Base-by-base conservation (phyloP, 805 yeast species). In the Lachancea lanzarotensis region DNA sequence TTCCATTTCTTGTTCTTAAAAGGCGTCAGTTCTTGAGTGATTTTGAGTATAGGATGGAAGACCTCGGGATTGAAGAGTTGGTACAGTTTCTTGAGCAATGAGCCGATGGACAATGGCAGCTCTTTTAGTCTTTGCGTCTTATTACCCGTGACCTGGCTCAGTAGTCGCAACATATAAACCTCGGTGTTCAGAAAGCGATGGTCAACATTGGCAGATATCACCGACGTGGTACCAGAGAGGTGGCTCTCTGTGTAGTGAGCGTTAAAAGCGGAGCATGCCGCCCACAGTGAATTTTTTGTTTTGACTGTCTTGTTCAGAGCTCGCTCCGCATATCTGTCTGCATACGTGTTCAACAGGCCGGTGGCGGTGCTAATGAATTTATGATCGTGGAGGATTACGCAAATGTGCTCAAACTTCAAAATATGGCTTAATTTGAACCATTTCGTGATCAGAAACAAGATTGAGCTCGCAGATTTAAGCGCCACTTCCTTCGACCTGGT, bases 1-100 rank as follows among this genome's bases (percentile, higher is more conserved):
- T 89, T 81, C 98, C 98, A 91, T 63, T 90, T 89, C 48, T 93
- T 80, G 16, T 96, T 96, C 56, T 87, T 90, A 65, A 83, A 87
- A 0, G 97, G 96, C 1, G 89, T 81, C 41, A 89, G 73, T 50
- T 84, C 81, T 60, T 86, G 89, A 48, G 90, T 69, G 1, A 85
- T 74, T 56, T 81, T 81, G 54, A 90, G 68, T 3, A 85, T 79
- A 1, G 95, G 90, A 40, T 70, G 70, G 66, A 84, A 81, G 19
- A 88, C 62, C 9, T 74, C 73, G 19, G 68, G 59, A 55, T 85
- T 87, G 58, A 79, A 82, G 36, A 88, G 71, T 3, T 75, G 67
- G 39, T 75, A 66, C 4, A 85, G 63, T 27, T 52, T 53, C 34
- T 61, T 63, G 46, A 65, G 62, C 6, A 63, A 29, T 5, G 56